Base-by-base conservation (phyloP, 305 asterid species). In the Fraxinus xanthoxyloides region DNA sequence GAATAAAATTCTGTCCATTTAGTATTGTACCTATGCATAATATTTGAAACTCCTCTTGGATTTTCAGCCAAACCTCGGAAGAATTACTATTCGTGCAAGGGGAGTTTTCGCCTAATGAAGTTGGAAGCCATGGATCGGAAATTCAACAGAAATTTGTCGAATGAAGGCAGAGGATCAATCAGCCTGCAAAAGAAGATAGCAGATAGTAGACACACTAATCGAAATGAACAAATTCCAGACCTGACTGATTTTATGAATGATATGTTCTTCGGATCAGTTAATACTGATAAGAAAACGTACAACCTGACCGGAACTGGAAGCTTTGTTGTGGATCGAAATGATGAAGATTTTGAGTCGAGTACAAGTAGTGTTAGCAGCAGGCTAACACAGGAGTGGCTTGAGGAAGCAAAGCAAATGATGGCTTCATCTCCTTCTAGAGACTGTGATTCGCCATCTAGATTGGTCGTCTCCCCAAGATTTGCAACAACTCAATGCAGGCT, bases 371-470 rank as follows among this genome's bases (percentile, higher is more conserved):
- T 88, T 5, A 89, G 95, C 72, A 89, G 95, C 51, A 82, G 91
- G 76, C 85, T 86, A 81, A 92, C 97, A 28, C 93, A 89, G 26
- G 26, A 94, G 78, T 94, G 98, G 97, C 87, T 94, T 0, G 90
- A 89, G 85, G 96, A 94, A 81, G 97, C 97, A 17, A 94, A 91
- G 86, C 86, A 79, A 40, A 84, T 91, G 85, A 91, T 92, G 80
- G 96, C 93, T 77, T 86, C 88, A 3, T 93, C 98, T 46, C 56
- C 98, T 59, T 32, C 85, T 2, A 80, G 24, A 54, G 24, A 91
- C 74, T 17, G 67, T 21, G 92, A 87, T 4, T 92, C 94, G 2
- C 97, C 95, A 10, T 73, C 93, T 2, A 76, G 87, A 36, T 89
- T 87, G 19, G 88, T 79, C 54, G 87, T 86, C 28, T 91, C 96